Base-by-base conservation (phyloP, 441 rosid genomes). In the Mallotus repandus region DNA sequence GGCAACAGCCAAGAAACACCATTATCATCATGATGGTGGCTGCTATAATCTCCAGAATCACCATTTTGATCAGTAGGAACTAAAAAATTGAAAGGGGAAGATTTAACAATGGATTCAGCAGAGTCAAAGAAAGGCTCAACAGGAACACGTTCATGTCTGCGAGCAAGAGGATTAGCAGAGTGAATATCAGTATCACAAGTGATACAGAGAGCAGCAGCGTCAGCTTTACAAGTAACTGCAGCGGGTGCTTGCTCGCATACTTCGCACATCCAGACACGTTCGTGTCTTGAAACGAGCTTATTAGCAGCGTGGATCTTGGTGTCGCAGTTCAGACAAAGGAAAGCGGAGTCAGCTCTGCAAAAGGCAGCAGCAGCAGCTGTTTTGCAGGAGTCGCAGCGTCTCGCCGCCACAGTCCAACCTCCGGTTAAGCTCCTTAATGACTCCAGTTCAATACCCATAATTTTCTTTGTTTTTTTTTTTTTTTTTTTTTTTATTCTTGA, bases 221-320 rank as follows among this genome's bases (percentile, higher is more conserved):
- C 99, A 0, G 98, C 99, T 74, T 89, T 91, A 83, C 99, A 95
- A 21, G 96, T 91, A 74, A 95, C 92, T 70, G 86, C 82, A 0
- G 99, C 97, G 0, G 98, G 99, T 0, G 96, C 97, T 75, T 92
- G 98, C 85, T 95, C 99, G 68, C 99, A 95, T 9, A 92, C 99
- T 78, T 89, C 94, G 65, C 99, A 94, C 57, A 94, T 67, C 90
- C 90, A 88, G 11, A 91, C 97, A 4, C 98, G 94, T 22, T 85
- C 92, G 85, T 92, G 97, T 69, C 93, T 82, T 0, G 97, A 86
- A 52, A 89, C 89, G 22, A 88, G 85, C 76, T 88, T 89, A 82
- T 86, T 91, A 60, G 89, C 88, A 5, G 88, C 85, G 75, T 94
- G 99, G 66, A 92, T 75, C 63, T 84, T 87, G 22, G 88, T 70